These are phyloP conservation scores for Metschnikowia cubensis DNA, from an alignment of 805 yeast species.

Conservation along the genomic window DNA sequence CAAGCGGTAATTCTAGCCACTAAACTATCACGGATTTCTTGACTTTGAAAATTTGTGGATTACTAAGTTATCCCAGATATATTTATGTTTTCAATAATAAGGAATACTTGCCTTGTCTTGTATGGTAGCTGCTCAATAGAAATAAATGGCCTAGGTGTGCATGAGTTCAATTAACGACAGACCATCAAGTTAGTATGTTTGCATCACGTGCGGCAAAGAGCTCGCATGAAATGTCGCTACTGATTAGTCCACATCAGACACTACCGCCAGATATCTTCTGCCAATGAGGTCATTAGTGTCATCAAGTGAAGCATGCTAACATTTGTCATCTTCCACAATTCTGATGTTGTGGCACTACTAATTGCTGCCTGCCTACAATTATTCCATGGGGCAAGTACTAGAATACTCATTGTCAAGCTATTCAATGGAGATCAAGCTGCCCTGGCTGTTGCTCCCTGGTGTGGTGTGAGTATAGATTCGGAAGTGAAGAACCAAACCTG, in stretches of 20 bases:
- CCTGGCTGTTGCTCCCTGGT: conserved; percentile 23
- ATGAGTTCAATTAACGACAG: too few species aligned
- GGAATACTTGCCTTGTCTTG: too few species aligned
- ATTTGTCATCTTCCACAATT: conserved; percentile 18
- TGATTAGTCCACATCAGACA: neutral
- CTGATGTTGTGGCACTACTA: conserved; percentile 18
- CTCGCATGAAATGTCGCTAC: neutral
- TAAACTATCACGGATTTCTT: conserved; percentile 21
- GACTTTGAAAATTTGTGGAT: neutral
- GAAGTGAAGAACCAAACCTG: conserved; percentile 10
- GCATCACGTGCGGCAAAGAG: neutral
- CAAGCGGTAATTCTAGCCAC: conserved; percentile 25
- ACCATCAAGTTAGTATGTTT: too few species aligned
- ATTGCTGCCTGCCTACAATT: conserved; percentile 16
- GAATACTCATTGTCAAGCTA: conserved; percentile 15
- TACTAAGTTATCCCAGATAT: too few species aligned
- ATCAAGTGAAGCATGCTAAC: conserved; percentile 10
- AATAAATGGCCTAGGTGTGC: too few species aligned
- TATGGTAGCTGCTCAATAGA: too few species aligned
- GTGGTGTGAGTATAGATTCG: conserved; percentile 24
- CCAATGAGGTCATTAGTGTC: neutral
- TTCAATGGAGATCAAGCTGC: conserved; percentile 7
- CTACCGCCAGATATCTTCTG: neutral
- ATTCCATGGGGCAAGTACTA: conserved; percentile 10
- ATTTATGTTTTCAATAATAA: too few species aligned